phyloP scores from a whole-genome alignment of 129 eudicot species.

The Lactuca saligna region DNA sequence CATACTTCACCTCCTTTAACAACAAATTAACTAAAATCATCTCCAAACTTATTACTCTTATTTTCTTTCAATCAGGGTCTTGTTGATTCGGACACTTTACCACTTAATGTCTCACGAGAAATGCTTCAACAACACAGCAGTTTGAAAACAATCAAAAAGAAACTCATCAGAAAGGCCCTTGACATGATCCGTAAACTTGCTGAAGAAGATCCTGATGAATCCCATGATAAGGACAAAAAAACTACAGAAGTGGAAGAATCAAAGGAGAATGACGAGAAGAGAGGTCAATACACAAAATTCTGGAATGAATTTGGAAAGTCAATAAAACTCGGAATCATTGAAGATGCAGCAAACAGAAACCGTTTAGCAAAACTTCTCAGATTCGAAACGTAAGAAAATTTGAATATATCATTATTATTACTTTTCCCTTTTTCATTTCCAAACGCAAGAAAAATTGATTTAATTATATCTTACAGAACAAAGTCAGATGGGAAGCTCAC shows the following conservation, averaged over 20 bases:
- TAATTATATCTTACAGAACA: slow-evolving; percentile 48
- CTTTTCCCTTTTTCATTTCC: not conserved
- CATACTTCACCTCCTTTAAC: not conserved
- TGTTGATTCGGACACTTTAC: slow-evolving; percentile 95
- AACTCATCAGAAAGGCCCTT: slow-evolving; percentile 93
- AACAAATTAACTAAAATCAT: not conserved
- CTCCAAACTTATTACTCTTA: slow-evolving; percentile 2
- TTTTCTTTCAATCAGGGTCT: slow-evolving; percentile 58
- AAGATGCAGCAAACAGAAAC: slow-evolving; percentile 92
- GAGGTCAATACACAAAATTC: slow-evolving; percentile 92
- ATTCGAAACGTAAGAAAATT: slow-evolving; percentile 63
- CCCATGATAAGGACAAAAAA: slow-evolving; percentile 65
- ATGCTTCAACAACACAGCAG: slow-evolving; percentile 98
- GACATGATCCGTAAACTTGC: slow-evolving; percentile 97
- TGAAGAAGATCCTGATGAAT: slow-evolving; percentile 96
- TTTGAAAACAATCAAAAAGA: slow-evolving; percentile 94
- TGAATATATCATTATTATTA: too few relatives aligned
- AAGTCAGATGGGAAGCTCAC: slow-evolving; percentile 83
- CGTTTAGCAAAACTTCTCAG: slow-evolving; percentile 94
- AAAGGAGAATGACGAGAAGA: slow-evolving; percentile 69
- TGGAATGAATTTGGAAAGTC: slow-evolving; percentile 99
- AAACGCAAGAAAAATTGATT: not conserved
- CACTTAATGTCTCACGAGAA: slow-evolving; percentile 95
- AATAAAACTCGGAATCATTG: slow-evolving; percentile 85
- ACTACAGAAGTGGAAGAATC: slow-evolving; percentile 91